Base-by-base conservation (phyloP, 2,329 filamentous ascomycete species). In the Aspergillus fumigatus region DNA sequence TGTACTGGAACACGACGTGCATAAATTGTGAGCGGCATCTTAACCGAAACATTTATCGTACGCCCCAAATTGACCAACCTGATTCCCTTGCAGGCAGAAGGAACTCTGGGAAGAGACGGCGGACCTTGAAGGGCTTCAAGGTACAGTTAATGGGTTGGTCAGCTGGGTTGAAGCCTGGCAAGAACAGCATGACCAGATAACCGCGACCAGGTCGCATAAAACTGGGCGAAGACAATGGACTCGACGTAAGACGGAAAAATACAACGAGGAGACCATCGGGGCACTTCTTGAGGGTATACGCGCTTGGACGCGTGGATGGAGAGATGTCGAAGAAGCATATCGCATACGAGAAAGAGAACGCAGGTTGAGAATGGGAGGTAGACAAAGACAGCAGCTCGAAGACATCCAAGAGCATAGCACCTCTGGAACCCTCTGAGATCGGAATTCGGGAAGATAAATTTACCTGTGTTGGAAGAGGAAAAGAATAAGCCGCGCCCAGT, bases 1-100 rank as follows among this genome's bases (percentile, higher is more conserved):
- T 25, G 81, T 83, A 56, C 76, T 88, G 14, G 84, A 88, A 64
- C 78, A 78, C 40, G 80, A 83, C 47, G 76, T 88, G 47, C 67
- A 77, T 43, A 79, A 85, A 59, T 75, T 88, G 82, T 87, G 70
- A 63, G 74, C 66, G 19, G 21, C 14, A 23, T 14, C 21, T 47
- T 47, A 9, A 21, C 23, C 17, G 9, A 23, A 23, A 23, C 26
- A 1, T 14, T 11, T 25, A 14, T 14, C 19, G 43, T 7, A n/a
- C 27, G 26, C 10, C 27, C 14, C 45, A 9, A 17, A 48, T 25
- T 35, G 32, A 23, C n/a, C 11, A 41, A 45, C 32, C 19, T 43
- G 17, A 47, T 25, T 21, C 19, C 19, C 26, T 27, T n/a, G 29
- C 27, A 71, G 72, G 47, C 59, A 68, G 53, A 59, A 62, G 2